Evolutionary conservation across 192 early-diverging fungal genomes (phyloP).

Genomic region (Podila clonocystis): DNA sequence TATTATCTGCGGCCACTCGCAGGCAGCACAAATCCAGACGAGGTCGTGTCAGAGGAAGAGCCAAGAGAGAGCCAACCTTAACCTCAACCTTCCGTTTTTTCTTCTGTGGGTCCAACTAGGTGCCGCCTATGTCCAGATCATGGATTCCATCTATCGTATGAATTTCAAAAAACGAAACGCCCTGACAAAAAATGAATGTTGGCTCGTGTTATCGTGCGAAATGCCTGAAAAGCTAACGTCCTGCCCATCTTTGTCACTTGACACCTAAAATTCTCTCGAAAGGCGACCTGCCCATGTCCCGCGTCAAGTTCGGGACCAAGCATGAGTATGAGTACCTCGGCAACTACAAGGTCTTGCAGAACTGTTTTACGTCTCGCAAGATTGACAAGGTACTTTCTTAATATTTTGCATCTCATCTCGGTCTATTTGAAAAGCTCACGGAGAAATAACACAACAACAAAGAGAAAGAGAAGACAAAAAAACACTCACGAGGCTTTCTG

Average conservation of each 20-base stretch:
- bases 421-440: not conserved
- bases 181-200: too few species aligned
- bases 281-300: constrained; percentile 84
- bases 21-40: not conserved
- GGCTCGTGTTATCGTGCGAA: too few species aligned
- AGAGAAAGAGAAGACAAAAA: not conserved
- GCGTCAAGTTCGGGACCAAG: constrained; percentile 94
- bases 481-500: not conserved
- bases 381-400: constrained; percentile 80
- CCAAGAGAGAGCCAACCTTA: not conserved
- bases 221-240: too few species aligned
- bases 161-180: not conserved
- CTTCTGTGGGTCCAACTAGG: constrained; percentile 49
- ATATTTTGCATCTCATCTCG: not conserved
- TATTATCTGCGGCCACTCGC: not conserved
- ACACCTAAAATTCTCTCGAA: not conserved
- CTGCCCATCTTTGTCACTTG: too few species aligned
- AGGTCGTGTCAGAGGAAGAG: not conserved
- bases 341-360: constrained; percentile 96
- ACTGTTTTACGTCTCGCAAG: constrained; percentile 84
- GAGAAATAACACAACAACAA: not conserved
- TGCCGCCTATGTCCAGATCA: constrained; percentile 74
- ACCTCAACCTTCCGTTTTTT: not conserved
- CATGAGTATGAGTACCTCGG: constrained; percentile 95
- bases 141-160: constrained; percentile 76